A percentile compares a stretch with the other conserved stretches of the same genome.
phyloP scores from a whole-genome alignment of 805 yeast species.

The Suhomyces kilbournensis region DNA sequence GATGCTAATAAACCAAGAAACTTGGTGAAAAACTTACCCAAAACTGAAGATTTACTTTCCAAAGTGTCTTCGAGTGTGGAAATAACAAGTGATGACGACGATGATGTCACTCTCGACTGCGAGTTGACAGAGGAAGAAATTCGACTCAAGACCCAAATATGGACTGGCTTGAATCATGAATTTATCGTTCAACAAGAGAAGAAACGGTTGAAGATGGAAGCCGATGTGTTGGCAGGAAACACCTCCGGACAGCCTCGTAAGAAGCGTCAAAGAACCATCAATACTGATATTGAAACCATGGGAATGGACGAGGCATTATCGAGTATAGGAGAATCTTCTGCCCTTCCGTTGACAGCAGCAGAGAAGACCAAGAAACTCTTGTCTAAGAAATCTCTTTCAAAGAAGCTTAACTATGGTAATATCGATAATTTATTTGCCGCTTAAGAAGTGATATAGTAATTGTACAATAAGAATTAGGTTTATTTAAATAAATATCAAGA shows the following conservation, averaged over 20 bases:
- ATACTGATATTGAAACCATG: slow-evolving; percentile 20
- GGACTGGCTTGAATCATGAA: slow-evolving; percentile 89
- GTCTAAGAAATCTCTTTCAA: slow-evolving; percentile 72
- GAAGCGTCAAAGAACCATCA: slow-evolving; percentile 37
- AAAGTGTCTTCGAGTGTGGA: slow-evolving; percentile 60
- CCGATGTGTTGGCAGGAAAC: slow-evolving; percentile 84
- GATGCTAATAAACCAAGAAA: slow-evolving; percentile 41
- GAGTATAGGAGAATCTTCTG: slow-evolving; percentile 40
- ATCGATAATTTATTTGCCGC: slow-evolving; percentile 50
- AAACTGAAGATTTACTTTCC: slow-evolving; percentile 50
- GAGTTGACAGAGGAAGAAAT: slow-evolving; percentile 69
- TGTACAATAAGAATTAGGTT: not conserved
- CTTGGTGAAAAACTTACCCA: slow-evolving; percentile 52
- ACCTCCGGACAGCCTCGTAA: slow-evolving; percentile 39
- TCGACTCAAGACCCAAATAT: slow-evolving; percentile 71
- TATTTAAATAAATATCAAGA: not conserved
- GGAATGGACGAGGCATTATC: slow-evolving; percentile 33
- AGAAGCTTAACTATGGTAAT: slow-evolving; percentile 86
- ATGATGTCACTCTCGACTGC: slow-evolving; percentile 66
- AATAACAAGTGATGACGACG: slow-evolving; percentile 68
- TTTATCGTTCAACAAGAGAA: slow-evolving; percentile 81
- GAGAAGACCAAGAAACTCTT: slow-evolving; percentile 79
- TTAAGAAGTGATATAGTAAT: not conserved
- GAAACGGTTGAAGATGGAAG: slow-evolving; percentile 77
- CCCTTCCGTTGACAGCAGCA: slow-evolving; percentile 57